Base-by-base conservation (phyloP, 768 basidiomycete genomes). In the Lentinula aciculospora region DNA sequence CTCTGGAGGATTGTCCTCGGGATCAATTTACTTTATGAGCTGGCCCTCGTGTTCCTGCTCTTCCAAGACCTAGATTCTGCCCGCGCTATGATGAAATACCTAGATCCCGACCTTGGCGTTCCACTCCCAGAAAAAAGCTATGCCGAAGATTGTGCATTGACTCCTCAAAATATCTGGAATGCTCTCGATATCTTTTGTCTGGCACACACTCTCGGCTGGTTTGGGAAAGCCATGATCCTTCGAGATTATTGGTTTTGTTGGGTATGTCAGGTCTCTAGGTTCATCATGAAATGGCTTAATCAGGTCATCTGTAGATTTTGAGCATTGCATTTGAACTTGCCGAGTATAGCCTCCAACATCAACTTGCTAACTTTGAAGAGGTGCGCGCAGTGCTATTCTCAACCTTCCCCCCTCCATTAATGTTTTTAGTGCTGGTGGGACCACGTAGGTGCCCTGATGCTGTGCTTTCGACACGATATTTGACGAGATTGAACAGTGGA, bases 171-270 rank as follows among this genome's bases (percentile, higher is more conserved):
- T 50, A 68, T 93, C 29, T 90, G 88, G 90, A 81, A 87, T 65
- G 88, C 92, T 3, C 69, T 94, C 29, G 92, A 94, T 66, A 86
- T 93, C 56, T 94, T 94, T 68, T 93, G 91, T 65, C 63, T 94
- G 17, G 92, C 92, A 28, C 92, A 94, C 68, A 74, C 90, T 37
- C 68, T 94, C 48, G 92, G 92, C 4, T 94, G 92, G 92, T 94
- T 92, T 68, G 91, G 92, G 42, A 94, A 94, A 70, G 92, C 92
- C 3, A 81, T 94, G 79, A 87, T 94, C 63, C 70, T 94, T 66
- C 83, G 92, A 23, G 92, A 94, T 66, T 94, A 94, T 66, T 94
- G 92, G 92, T 94, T 93, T 66, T 94, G 92, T 66, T 94, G 92
- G 91, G 91, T 92, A 65, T 58, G 75, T 70, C 36, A 25, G 46